These are phyloP conservation scores for Zea mays DNA, from an alignment of 176 grass and related monocot species.

Conservation along the genomic window Zm-B73-REFERENCE-NAM-5.0 NC_050098.1:202200501-202201000, in stretches of 20 bases:
- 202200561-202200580: background rate
- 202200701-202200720: background rate
- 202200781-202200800: background rate
- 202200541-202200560: no score
- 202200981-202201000: no score
- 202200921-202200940: no score
- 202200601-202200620: background rate
- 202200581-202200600: background rate
- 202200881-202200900: no score
- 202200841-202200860: background rate
- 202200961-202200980: no score
- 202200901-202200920: no score
- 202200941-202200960: no score
- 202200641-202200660: background rate
- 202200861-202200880: background rate
- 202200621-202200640: background rate
- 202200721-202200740: background rate
- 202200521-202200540: no score
- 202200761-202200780: background rate
- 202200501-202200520: no score
- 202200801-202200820: background rate
- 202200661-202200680: background rate
- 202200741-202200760: background rate
- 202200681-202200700: background rate
- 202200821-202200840: background rate